Evolutionary conservation across 441 rosid species (phyloP).

Genomic region (Bocquillonia castaneifolia): DNA sequence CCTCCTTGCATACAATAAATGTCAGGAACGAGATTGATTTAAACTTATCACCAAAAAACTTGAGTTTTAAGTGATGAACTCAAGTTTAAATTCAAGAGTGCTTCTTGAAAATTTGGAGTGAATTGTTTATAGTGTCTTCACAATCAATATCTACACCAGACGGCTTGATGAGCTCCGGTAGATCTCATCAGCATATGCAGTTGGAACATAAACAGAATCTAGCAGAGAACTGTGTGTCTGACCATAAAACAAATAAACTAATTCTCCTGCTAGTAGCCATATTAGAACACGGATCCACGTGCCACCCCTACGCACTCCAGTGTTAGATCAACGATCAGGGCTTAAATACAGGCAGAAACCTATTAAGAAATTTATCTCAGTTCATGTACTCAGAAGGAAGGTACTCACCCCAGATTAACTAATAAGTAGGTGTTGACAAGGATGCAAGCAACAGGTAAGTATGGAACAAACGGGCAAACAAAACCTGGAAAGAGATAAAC

Average conservation of each 20-base stretch:
- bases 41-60: neutral
- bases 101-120: neutral
- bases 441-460: constrained; percentile 58
- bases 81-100: neutral
- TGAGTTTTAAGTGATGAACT: neutral
- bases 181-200: constrained; percentile 38
- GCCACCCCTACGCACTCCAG: constrained; percentile 33
- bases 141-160: constrained; percentile 4
- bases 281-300: constrained; percentile 67
- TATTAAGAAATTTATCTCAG: neutral
- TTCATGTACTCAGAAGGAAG: neutral
- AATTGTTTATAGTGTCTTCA: neutral
- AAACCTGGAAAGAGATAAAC: constrained; percentile 45
- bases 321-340: neutral
- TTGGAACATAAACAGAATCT: constrained; percentile 40
- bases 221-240: constrained; percentile 51
- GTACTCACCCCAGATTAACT: constrained; percentile 63
- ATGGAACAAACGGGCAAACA: constrained; percentile 62
- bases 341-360: neutral
- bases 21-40: neutral
- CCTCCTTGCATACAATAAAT: neutral
- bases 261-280: constrained; percentile 56
- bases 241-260: constrained; percentile 54
- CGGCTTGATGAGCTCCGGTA: constrained; percentile 32
- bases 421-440: constrained; percentile 62